Evolutionary conservation across 768 basidiomycete genomes (phyloP).

Genomic region (Auricularia sp.): DNA sequence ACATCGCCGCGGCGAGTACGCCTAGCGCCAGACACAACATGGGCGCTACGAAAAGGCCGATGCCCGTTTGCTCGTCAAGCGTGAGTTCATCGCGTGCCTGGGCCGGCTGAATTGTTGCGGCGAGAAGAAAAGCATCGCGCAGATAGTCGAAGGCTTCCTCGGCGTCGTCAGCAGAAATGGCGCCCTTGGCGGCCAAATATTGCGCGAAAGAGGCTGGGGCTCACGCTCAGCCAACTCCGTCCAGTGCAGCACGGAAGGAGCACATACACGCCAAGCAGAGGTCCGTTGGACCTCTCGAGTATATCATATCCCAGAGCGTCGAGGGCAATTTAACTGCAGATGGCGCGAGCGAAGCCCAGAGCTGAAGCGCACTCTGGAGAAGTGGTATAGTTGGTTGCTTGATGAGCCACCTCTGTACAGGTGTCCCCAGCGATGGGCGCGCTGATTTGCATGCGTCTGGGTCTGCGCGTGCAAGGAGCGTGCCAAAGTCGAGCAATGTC

Average conservation of each 20-base stretch:
- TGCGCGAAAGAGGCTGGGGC: not conserved
- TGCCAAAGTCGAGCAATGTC: not conserved
- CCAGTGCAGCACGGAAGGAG: not conserved
- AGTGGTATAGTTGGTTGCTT: not conserved
- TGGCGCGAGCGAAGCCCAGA: not conserved
- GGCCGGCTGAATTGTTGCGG: not conserved
- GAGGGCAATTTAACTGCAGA: not conserved
- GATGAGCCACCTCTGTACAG: not conserved
- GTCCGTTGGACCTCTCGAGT: not conserved
- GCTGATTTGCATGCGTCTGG: not conserved
- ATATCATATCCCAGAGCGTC: not conserved
- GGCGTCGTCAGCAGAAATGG: not conserved
- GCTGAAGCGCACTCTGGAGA: not conserved
- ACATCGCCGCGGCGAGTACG: not conserved
- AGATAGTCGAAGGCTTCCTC: not conserved
- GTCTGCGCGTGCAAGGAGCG: not conserved
- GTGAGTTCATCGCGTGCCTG: not conserved
- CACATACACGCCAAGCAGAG: not conserved
- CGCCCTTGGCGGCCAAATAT: not conserved
- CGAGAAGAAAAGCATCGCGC: not conserved
- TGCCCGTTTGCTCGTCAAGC: not conserved
- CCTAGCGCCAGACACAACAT: not conserved
- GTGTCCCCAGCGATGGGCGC: not conserved
- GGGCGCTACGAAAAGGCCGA: not conserved
- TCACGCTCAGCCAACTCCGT: not conserved